Conservation (phyloP, 495 filamentous ascomycete species). For the Neurospora sp. region DNA sequence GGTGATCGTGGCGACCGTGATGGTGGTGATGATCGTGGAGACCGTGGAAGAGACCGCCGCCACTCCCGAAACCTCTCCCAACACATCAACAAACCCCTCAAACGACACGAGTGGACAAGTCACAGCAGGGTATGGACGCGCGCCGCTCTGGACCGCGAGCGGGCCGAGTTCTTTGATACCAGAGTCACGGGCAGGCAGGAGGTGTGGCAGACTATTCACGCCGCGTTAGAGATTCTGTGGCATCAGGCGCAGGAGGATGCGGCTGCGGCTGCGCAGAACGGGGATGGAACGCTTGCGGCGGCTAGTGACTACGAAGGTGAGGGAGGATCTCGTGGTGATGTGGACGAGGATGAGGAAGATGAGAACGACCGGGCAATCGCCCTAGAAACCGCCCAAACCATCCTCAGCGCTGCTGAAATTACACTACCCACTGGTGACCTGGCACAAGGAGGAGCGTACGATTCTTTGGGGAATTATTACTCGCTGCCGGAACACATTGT, state of each 20-base stretch:
- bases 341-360: not conserved
- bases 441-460: constrained; percentile 59
- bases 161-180: constrained; percentile 72
- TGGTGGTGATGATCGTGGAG: not conserved
- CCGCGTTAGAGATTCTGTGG: constrained; percentile 56
- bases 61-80: constrained; percentile 20
- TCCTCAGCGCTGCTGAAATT: constrained; percentile 66
- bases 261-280: constrained; percentile 14
- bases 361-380: constrained; percentile 24
- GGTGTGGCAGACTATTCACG: constrained; percentile 64
- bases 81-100: constrained; percentile 41
- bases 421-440: constrained; percentile 70
- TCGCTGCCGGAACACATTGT: constrained; percentile 66
- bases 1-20: not conserved
- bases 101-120: constrained; percentile 38
- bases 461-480: constrained; percentile 67
- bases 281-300: constrained; percentile 1
- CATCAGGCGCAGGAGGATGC: constrained; percentile 5
- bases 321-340: constrained; percentile 6
- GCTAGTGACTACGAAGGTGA: constrained; percentile 14
- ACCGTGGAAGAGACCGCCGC: constrained; percentile 6
- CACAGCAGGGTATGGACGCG: constrained; percentile 36
- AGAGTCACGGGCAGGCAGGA: constrained; percentile 65
- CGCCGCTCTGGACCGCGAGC: constrained; percentile 32
- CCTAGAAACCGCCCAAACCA: constrained; percentile 65